Evolutionary conservation across 345 rosid genomes (phyloP).

Genomic region (Camelina sativa): DNA sequence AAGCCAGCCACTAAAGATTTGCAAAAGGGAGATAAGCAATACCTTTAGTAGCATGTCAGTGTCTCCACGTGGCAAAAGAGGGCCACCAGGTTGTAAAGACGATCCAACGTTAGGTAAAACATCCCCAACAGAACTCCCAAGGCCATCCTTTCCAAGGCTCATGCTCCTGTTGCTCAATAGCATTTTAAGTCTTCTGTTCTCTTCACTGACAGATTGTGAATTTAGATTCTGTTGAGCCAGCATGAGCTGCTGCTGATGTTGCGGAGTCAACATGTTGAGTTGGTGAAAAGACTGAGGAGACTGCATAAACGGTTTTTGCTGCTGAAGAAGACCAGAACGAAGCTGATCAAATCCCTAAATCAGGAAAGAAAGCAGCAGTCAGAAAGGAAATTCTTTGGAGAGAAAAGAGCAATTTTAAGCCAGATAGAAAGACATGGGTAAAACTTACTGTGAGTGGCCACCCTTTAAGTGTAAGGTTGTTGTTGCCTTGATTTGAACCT

Average conservation of each 20-base stretch:
- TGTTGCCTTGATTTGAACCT: slow-evolving; percentile 93
- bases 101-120: slow-evolving; percentile 71
- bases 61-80: slow-evolving; percentile 63
- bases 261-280: slow-evolving; percentile 88
- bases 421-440: slow-evolving; percentile 10
- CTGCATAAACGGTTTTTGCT: slow-evolving; percentile 87
- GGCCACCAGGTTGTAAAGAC: slow-evolving; percentile 67
- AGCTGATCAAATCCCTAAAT: slow-evolving; percentile 74
- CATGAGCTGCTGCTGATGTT: slow-evolving; percentile 95
- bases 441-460: slow-evolving; percentile 90
- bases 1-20: slow-evolving; percentile 7
- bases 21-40: slow-evolving; percentile 2
- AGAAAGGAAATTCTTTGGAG: slow-evolving; percentile 3
- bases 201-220: slow-evolving; percentile 78
- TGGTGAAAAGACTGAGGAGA: slow-evolving; percentile 88
- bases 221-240: slow-evolving; percentile 87
- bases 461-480: slow-evolving; percentile 90
- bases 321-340: slow-evolving; percentile 78
- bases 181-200: slow-evolving; percentile 80
- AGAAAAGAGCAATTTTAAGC: slow-evolving; percentile 13
- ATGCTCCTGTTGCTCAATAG: slow-evolving; percentile 64
- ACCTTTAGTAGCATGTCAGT: slow-evolving; percentile 76
- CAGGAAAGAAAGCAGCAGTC: slow-evolving; percentile 33
- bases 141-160: slow-evolving; percentile 76
- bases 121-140: slow-evolving; percentile 71